Evolutionary conservation across 140 eudicot species (phyloP).

Genomic region (Senecio squalidus): DNA sequence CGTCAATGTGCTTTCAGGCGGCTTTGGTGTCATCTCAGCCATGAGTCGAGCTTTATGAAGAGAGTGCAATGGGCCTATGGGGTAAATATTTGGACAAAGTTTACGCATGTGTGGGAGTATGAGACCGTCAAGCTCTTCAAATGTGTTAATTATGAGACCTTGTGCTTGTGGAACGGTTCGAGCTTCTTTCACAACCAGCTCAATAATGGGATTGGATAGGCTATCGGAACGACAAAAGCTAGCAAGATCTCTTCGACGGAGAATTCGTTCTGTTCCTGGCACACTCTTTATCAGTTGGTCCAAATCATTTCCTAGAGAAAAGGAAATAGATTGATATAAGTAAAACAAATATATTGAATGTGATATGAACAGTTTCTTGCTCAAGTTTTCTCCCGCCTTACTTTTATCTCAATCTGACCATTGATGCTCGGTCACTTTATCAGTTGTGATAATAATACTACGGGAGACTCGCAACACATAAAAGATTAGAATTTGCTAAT

Average conservation of each 20-base stretch:
- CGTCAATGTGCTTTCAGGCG: conserved; percentile 9
- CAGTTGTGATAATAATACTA: too few relatives aligned
- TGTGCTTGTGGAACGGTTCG: conserved; percentile 23
- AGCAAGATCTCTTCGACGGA: conserved; percentile 49
- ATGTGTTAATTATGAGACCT: conserved; percentile 55
- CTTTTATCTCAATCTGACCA: background rate
- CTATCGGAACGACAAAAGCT: conserved; percentile 25
- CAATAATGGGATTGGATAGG: conserved; percentile 7
- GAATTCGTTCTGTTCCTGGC: conserved; percentile 36
- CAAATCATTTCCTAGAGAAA: conserved; percentile 20
- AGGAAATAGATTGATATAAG: background rate
- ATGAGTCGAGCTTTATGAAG: conserved; percentile 22
- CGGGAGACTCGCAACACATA: too few relatives aligned
- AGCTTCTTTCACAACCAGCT: conserved; percentile 15
- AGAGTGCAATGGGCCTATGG: conserved; percentile 55
- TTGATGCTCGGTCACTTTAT: too few relatives aligned
- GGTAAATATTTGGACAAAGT: conserved; percentile 36
- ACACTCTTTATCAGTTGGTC: conserved; percentile 29
- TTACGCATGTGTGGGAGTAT: conserved; percentile 31
- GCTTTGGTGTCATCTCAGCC: background rate
- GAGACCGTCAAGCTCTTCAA: conserved; percentile 41
- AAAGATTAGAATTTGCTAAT: too few relatives aligned
- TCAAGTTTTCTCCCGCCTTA: background rate
- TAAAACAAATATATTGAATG: too few relatives aligned
- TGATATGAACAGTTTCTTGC: background rate